A percentile compares a stretch with the other conserved stretches of the same genome.
These are phyloP conservation scores for Tephrocybe rancida DNA, from an alignment of 768 basidiomycete genomes.

Conservation along the genomic window DNA sequence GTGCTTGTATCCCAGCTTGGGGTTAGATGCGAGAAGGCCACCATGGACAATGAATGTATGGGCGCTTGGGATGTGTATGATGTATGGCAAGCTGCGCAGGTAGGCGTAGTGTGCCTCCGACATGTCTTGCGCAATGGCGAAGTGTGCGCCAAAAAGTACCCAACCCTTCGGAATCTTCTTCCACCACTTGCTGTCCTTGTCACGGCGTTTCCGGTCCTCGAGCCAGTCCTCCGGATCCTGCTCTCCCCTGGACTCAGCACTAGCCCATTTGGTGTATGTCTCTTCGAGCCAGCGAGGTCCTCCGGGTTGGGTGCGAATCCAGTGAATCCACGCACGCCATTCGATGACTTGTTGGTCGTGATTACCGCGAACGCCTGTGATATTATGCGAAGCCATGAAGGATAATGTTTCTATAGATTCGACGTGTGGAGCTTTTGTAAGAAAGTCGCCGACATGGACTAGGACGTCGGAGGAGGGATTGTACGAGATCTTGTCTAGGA, in stretches of 20 bases:
- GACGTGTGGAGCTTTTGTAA: constrained; percentile 65
- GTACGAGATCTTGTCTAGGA: constrained; percentile 67
- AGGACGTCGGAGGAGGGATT: constrained; percentile 63
- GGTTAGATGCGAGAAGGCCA: constrained; percentile 77
- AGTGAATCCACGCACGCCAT: constrained; percentile 87
- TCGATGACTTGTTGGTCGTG: constrained; percentile 92
- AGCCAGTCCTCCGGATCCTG: constrained; percentile 44
- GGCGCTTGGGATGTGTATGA: constrained; percentile 71
- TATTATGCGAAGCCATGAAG: constrained; percentile 63
- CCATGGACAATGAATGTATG: constrained; percentile 84
- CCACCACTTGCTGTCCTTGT: constrained; percentile 42
- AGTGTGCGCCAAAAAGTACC: constrained; percentile 78
- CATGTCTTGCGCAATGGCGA: constrained; percentile 70
- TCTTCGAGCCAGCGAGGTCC: constrained; percentile 57
- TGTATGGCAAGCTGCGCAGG: constrained; percentile 71
- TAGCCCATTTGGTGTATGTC: constrained; percentile 46
- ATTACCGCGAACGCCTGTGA: constrained; percentile 89
- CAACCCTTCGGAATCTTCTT: constrained; percentile 64
- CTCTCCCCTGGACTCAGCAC: constrained; percentile 27
- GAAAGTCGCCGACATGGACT: constrained; percentile 83
- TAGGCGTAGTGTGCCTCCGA: constrained; percentile 68
- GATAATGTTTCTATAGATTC: constrained; percentile 65
- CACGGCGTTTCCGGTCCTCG: constrained; percentile 28
- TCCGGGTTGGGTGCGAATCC: constrained; percentile 58
- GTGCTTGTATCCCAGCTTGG: constrained; percentile 49